A percentile compares a stretch with the other conserved stretches of the same genome.
Evolutionary conservation across 768 basidiomycete genomes (phyloP).

Genomic region (Xerocomus spinulosus): DNA sequence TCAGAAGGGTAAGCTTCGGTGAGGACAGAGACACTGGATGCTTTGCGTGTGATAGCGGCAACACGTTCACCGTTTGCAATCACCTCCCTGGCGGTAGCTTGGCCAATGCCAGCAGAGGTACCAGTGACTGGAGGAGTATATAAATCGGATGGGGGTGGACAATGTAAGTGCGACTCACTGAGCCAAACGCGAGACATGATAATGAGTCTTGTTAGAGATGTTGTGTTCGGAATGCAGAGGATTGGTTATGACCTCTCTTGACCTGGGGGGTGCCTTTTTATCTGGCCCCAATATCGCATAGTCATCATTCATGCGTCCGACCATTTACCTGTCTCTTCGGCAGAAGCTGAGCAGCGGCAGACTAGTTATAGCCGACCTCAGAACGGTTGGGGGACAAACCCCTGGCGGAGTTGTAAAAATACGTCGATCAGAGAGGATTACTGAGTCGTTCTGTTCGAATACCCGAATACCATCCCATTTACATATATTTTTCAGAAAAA

Average conservation of each 20-base stretch:
- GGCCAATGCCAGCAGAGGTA: constrained; percentile 38
- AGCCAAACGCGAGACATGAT: constrained; percentile 24
- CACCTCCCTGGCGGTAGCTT: constrained; percentile 24
- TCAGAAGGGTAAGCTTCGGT: constrained; percentile 10
- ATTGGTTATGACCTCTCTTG: neutral
- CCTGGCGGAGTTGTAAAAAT: too few relatives aligned
- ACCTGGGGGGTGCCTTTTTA: constrained; percentile 5
- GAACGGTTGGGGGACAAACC: too few relatives aligned
- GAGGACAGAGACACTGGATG: constrained; percentile 18
- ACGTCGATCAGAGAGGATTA: too few relatives aligned
- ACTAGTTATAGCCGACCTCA: too few relatives aligned
- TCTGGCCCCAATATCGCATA: neutral
- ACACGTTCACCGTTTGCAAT: constrained; percentile 26
- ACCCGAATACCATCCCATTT: too few relatives aligned
- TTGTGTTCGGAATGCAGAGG: neutral
- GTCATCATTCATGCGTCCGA: neutral
- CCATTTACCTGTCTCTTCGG: neutral
- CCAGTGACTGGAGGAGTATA: constrained; percentile 34
- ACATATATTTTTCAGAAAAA: too few relatives aligned
- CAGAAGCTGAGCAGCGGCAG: too few relatives aligned
- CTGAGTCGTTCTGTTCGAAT: too few relatives aligned
- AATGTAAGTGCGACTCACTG: constrained; percentile 5
- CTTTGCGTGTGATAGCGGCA: constrained; percentile 27
- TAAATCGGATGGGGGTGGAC: constrained; percentile 1
- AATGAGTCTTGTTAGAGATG: constrained; percentile 1